Evolutionary conservation across 352 stramenopile species (phyloP).

Genomic region (Peronosclerospora sorghi): DNA sequence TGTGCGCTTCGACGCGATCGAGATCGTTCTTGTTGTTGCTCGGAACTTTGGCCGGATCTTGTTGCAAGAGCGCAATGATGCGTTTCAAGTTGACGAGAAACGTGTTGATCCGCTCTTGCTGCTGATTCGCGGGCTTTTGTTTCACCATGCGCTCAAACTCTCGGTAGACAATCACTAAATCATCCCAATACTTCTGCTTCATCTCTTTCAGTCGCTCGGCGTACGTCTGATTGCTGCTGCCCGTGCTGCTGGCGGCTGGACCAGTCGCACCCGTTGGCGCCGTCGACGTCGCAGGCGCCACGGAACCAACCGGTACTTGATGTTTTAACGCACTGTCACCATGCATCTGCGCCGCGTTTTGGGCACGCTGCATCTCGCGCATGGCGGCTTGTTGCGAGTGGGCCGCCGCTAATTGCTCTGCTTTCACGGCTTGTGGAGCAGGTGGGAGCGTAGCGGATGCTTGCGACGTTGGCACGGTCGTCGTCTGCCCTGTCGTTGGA

Average conservation of each 20-base stretch:
- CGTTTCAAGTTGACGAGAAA: constrained; percentile 74
- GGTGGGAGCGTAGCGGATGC: constrained; percentile 7
- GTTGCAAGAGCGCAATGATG: constrained; percentile 68
- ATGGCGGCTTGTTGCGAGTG: constrained; percentile 55
- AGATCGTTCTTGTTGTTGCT: constrained; percentile 71
- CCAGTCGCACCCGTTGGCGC: not conserved
- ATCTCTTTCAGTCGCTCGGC: constrained; percentile 62
- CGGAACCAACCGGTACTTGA: constrained; percentile 10
- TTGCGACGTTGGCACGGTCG: not conserved
- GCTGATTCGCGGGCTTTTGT: constrained; percentile 64
- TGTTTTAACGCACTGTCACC: constrained; percentile 28
- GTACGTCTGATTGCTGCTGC: constrained; percentile 36
- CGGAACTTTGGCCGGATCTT: constrained; percentile 67
- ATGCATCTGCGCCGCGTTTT: constrained; percentile 44
- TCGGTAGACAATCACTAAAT: constrained; percentile 72
- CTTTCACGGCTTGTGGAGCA: constrained; percentile 37
- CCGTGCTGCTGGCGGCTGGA: not conserved
- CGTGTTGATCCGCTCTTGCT: constrained; percentile 73
- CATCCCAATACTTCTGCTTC: constrained; percentile 76
- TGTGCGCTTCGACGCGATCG: constrained; percentile 71
- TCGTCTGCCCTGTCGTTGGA: constrained; percentile 28
- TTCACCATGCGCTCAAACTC: constrained; percentile 82
- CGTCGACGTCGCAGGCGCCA: constrained; percentile 3
- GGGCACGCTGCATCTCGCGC: constrained; percentile 47
- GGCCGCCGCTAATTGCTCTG: constrained; percentile 39